These are phyloP conservation scores for Drechslerella dactyloides DNA, from an alignment of 2,329 filamentous ascomycete species.

Conservation along the genomic window DNA sequence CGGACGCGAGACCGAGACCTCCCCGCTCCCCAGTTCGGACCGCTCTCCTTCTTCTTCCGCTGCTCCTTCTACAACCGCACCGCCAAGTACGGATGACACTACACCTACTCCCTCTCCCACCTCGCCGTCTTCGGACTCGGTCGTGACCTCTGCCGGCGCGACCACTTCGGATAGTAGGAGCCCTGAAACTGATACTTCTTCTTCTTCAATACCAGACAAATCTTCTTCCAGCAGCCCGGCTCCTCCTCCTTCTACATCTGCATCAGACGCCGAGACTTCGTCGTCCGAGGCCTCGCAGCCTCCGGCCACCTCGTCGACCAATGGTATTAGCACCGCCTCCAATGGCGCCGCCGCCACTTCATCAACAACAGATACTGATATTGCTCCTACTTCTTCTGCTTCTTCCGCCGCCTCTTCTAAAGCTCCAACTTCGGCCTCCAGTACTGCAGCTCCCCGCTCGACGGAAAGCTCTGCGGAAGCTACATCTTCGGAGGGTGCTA, in stretches of 20 bases:
- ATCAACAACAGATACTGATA: conserved; percentile 20
- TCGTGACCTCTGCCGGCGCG: neutral
- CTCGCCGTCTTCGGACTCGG: conserved; percentile 5
- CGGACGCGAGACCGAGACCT: neutral
- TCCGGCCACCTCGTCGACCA: neutral
- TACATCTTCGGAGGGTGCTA: conserved; percentile 13
- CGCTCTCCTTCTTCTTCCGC: neutral
- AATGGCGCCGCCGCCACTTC: conserved; percentile 19
- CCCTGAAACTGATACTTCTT: conserved; percentile 4
- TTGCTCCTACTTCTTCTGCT: neutral
- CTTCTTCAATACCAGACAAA: neutral
- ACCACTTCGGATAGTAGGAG: conserved; percentile 2
- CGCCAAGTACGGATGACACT: conserved; percentile 26
- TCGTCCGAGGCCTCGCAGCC: conserved; percentile 10
- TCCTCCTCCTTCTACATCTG: neutral
- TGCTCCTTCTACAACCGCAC: conserved; percentile 13
- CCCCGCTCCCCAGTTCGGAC: neutral
- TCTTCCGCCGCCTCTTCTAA: neutral
- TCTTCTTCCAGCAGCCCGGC: conserved; percentile 1
- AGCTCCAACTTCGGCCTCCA: neutral
- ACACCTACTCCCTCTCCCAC: conserved; percentile 8
- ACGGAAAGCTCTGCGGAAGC: neutral
- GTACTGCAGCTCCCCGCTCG: neutral
- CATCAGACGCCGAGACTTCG: neutral
- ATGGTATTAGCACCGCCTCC: conserved; percentile 34